Base-by-base conservation (phyloP, 169 alveolate species). In the Plasmodium gallinaceum region DNA sequence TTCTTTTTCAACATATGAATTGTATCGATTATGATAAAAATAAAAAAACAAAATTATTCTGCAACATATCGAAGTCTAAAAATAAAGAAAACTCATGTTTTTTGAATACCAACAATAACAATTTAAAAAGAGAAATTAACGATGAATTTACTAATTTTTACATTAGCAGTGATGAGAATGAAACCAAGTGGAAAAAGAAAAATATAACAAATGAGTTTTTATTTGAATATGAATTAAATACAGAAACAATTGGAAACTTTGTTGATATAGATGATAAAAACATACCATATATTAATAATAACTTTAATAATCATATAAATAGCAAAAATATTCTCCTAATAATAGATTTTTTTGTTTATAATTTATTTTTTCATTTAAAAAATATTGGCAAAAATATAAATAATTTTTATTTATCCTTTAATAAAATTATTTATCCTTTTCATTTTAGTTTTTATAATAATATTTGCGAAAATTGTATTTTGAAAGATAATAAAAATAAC, bases 341-440 rank as follows among this genome's bases (percentile, higher is more conserved):
- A 64, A 65, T 78, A 78, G 76, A 78, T 45, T 46, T 78, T 22
- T 78, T 48, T 39, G 62, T 78, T 18, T 70, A 52, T 64, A 78
- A 78, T 69, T 78, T 78, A 66, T 78, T 78, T 78, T 78, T 46
- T 22, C 89, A 78, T 57, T 65, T 78, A 8, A 78, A 78, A 32
- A 51, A 69, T 57, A 78, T 78, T 32, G 42, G 89, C 39, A 78
- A 65, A 78, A 78, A 78, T 58, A 78, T 78, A 9, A 57, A 65
- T 20, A 62, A 78, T 78, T 66, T 64, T 78, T 78, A 78, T 64
- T 78, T 78, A 26, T 42, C 64, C 58, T 78, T 78, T 48, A 20
- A 57, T 14, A 78, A 78, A 48, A 57, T 78, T 26, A 68, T 32
- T 22, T 78, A 64, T 52, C 89, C 89, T 7, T 78, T 78, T 78